Conservation (phyloP, 2,329 filamentous ascomycete genomes). For the Anisogramma anomala region DNA sequence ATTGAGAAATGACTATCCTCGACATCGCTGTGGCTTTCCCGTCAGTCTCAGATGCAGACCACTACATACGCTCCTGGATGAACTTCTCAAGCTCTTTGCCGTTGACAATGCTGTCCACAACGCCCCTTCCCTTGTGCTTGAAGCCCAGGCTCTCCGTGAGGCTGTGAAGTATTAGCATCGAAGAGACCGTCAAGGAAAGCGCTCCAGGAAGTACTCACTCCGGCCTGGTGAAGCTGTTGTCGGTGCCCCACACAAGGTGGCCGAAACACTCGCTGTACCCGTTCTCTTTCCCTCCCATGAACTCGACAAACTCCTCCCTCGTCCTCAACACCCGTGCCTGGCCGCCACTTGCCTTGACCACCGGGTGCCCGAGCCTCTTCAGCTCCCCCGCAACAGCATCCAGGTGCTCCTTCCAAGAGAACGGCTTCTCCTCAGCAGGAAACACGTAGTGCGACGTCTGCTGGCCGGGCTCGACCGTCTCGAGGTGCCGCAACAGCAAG, state of each 20-base stretch:
- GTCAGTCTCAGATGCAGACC: no score
- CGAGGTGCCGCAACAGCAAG: slow-evolving; percentile 7
- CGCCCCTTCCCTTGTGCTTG: slow-evolving; percentile 12
- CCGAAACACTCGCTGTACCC: slow-evolving; percentile 11
- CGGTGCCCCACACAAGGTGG: slow-evolving; percentile 7
- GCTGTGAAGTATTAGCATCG: background rate
- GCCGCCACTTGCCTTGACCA: slow-evolving; percentile 5
- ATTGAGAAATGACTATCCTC: no score
- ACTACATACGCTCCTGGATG: slow-evolving; percentile 10
- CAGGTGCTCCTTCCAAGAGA: slow-evolving; percentile 13
- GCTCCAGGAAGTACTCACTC: slow-evolving; percentile 4
- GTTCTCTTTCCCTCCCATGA: slow-evolving; percentile 11
- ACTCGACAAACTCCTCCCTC: slow-evolving; percentile 11
- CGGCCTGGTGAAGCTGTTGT: slow-evolving; percentile 14
- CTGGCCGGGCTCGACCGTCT: slow-evolving; percentile 11
- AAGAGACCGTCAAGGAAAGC: background rate
- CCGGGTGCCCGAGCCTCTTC: slow-evolving; percentile 10
- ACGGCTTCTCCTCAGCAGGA: slow-evolving; percentile 10
- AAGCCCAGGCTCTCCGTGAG: slow-evolving; percentile 10
- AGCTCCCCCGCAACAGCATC: slow-evolving; percentile 11
- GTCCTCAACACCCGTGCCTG: slow-evolving; percentile 4
- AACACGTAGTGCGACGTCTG: slow-evolving; percentile 14
- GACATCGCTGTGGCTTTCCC: no score
- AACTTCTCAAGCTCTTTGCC: slow-evolving; percentile 12
- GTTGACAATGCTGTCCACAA: slow-evolving; percentile 13